Base-by-base conservation (phyloP, 176 grass and related monocot genomes). In the Urochloa ruziziensis region DNA sequence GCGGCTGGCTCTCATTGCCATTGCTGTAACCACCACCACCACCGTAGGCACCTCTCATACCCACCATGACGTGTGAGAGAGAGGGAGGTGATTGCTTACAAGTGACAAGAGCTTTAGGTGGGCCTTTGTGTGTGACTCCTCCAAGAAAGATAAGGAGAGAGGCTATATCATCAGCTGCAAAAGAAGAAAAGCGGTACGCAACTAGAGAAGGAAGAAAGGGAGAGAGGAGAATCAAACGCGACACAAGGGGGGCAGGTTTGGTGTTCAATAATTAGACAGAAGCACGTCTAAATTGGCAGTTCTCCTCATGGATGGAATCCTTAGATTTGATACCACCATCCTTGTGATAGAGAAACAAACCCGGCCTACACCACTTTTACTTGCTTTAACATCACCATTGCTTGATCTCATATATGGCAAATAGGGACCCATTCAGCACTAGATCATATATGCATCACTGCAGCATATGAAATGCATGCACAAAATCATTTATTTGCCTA, bases 41-140 rank as follows among this genome's bases (percentile, higher is more conserved):
- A 14, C 83, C 88, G 14, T 90, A 90, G 51, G 88, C 88, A 29
- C 88, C 79, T 63, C 79, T 82, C 88, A 86, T 86, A 10, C 88
- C 88, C 65, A 90, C 88, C 88, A 90, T 90, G 60, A 57, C 13
- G 16, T 18, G 29, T 49, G 16, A 28, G 40, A 28, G 46, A 35
- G n/a, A n/a, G n/a, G 30, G 60, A 44, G 79, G 34, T 37, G 39
- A 32, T 66, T 47, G 44, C 44, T 56, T 73, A 52, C 59, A 48
- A 34, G 36, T 36, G 62, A 25, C 64, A 17, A 4, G n/a, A 30
- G 25, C 27, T 54, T 51, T 74, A 57, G 59, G 48, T 78, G 25
- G 27, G 25, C 18, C 61, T 37, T 37, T 2, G 21, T 39, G 15
- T 42, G 36, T 82, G 47, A 54, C 67, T 46, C 16, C 54, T 51